Percentiles rank a stretch among this genome's conserved stretches.
Evolutionary conservation across 225 moss, liverwort and hornwort species (phyloP).

Genomic region (Lunularia cruciata): DNA sequence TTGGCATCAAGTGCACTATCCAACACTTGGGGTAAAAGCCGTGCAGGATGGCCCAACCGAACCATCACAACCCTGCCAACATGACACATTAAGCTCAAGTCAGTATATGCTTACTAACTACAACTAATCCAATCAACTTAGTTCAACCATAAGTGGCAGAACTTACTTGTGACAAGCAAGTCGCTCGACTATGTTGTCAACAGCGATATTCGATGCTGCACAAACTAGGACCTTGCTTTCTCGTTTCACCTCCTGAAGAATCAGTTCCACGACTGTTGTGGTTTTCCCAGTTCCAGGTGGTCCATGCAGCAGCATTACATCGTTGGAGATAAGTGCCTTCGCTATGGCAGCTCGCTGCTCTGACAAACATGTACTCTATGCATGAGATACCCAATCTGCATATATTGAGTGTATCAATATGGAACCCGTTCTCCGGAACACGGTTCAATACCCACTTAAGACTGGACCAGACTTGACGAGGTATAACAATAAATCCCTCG

Average conservation of each 20-base stretch:
- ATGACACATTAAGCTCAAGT: too few species aligned
- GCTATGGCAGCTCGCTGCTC: slow-evolving; percentile 85
- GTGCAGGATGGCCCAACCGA: slow-evolving; percentile 92
- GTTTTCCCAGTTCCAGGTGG: slow-evolving; percentile 99
- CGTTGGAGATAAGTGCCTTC: slow-evolving; percentile 81
- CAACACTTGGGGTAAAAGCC: slow-evolving; percentile 88
- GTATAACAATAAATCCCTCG: too few species aligned
- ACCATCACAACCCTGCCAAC: slow-evolving; percentile 74
- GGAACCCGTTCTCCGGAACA: too few species aligned
- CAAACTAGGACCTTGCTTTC: slow-evolving; percentile 93
- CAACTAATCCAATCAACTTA: too few species aligned
- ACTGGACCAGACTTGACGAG: too few species aligned
- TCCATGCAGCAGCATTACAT: slow-evolving; percentile 89
- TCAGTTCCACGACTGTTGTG: slow-evolving; percentile 82
- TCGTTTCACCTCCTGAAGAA: slow-evolving; percentile 94
- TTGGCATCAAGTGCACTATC: slow-evolving; percentile 91
- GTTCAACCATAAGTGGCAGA: background rate
- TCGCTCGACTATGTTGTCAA: slow-evolving; percentile 92
- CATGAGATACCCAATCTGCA: background rate
- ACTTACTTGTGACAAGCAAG: slow-evolving; percentile 82
- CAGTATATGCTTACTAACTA: too few species aligned
- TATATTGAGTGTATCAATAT: too few species aligned
- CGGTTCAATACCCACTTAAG: too few species aligned
- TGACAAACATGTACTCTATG: slow-evolving; percentile 54
- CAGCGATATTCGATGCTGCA: slow-evolving; percentile 96